Evolutionary conservation across 768 basidiomycete species (phyloP), one percentile per base, ranked within the genome.

Genomic region (Macrolepiota fuliginosa): DNA sequence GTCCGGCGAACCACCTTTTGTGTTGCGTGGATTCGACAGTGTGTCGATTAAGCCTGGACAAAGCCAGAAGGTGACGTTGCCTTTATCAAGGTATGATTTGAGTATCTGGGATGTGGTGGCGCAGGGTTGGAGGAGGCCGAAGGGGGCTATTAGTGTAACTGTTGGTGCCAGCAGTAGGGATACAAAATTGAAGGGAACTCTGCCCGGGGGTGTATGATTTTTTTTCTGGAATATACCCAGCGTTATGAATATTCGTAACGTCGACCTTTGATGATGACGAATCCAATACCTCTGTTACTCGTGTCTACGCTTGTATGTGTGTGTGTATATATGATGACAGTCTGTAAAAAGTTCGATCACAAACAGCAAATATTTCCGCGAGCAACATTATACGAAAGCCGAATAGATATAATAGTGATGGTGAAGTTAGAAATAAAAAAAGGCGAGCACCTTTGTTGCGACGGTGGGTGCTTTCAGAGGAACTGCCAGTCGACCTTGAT

Each of bases 121-220:
- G 25, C 92, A 94, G 71, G 85, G 88, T 2, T 94, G 93, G 92
- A 76, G 77, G 63, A 84, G 82, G 64, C 91, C 92, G 0, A 67
- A 73, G 1, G 92, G 91, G 1, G 77, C 69, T 45, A 86, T 90
- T 67, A 74, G 74, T 22, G 79, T 94, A 54, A 81, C 83, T 4
- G 74, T 92, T 40, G 90, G 90, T 17, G 79, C 83, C 62, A 91
- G 90, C 68, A 90, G 88, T 67, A 76, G 89, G 62, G 83, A 91
- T 70, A 74, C 72, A 13, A 78, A 81, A 62, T 67, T 91, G 71
- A 71, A 66, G 9, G 86, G 87, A 15, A 67, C 66, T 3, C 71
- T 81, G 45, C 73, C 73, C 54, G 57, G 47, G 37, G 50, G 24
- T 50, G 10, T 25, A 50, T 58, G 36, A 58, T 50, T 55, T 47